Evolutionary conservation across 2,329 filamentous ascomycete genomes (phyloP).

Genomic region (Didymella arachidicola): DNA sequence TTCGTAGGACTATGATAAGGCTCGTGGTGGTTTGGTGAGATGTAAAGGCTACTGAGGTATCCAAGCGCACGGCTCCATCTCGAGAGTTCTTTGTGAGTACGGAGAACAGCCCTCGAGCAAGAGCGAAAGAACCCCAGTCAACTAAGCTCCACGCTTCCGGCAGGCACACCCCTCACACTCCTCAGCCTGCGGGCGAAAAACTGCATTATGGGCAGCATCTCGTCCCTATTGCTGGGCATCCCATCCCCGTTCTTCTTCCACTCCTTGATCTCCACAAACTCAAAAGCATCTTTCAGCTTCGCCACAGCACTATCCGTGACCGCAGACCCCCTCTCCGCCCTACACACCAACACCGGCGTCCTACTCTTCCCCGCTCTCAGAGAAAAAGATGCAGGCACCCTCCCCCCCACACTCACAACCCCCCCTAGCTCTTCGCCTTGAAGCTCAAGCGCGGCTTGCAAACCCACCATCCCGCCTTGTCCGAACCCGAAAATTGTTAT

Average conservation of each 20-base stretch:
- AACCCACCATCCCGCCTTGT: constrained; percentile 64
- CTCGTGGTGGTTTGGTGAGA: not conserved
- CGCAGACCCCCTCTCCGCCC: constrained; percentile 59
- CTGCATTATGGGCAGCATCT: constrained; percentile 90
- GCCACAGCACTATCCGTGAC: constrained; percentile 70
- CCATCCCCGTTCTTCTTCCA: constrained; percentile 69
- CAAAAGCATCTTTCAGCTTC: constrained; percentile 71
- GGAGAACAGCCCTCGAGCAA: too few species aligned
- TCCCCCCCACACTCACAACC: constrained; percentile 69
- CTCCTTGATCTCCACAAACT: constrained; percentile 51
- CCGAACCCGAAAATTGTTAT: constrained; percentile 65
- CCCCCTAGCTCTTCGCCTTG: constrained; percentile 60
- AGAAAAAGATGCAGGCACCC: constrained; percentile 56
- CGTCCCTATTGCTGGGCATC: constrained; percentile 84
- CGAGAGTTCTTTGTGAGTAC: not conserved
- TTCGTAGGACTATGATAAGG: not conserved
- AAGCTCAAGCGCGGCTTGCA: constrained; percentile 54
- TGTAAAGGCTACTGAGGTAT: not conserved
- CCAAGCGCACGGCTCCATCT: too few species aligned
- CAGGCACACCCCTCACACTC: constrained; percentile 62
- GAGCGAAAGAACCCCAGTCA: too few species aligned
- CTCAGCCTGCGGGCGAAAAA: constrained; percentile 74
- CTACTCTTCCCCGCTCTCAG: constrained; percentile 60
- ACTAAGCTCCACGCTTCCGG: constrained; percentile 60
- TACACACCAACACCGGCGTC: constrained; percentile 70